Evolutionary conservation across 805 yeast genomes (phyloP).

Genomic region (Candida ortonii): DNA sequence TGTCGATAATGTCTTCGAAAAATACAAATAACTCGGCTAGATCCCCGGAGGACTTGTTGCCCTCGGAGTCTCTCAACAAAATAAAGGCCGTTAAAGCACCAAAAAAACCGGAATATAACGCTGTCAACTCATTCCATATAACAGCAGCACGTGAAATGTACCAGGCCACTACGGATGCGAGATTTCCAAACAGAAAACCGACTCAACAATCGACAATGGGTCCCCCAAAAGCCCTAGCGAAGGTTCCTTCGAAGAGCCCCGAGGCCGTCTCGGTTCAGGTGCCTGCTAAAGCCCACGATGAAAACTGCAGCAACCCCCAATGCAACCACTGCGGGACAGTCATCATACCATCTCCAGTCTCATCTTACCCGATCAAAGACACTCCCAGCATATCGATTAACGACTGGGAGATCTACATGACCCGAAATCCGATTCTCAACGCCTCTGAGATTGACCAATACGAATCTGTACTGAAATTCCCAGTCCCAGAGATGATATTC

Average conservation of each 20-base stretch:
- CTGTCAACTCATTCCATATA: constrained; percentile 55
- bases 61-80: too few species aligned
- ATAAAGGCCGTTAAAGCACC: too few species aligned
- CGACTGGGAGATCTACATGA: constrained; percentile 74
- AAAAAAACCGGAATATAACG: too few species aligned
- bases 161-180: constrained; percentile 43
- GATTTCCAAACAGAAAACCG: constrained; percentile 25
- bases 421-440: constrained; percentile 73
- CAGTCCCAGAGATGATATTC: constrained; percentile 96
- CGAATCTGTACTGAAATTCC: constrained; percentile 63
- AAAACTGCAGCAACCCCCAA: constrained; percentile 28
- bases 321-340: constrained; percentile 69
- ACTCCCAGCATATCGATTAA: constrained; percentile 66
- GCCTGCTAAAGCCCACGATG: constrained; percentile 21
- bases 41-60: too few species aligned
- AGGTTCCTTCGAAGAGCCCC: background rate
- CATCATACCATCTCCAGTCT: constrained; percentile 73
- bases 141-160: constrained; percentile 65
- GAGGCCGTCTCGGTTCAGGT: constrained; percentile 8
- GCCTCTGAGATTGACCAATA: constrained; percentile 69
- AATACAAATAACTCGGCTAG: too few species aligned
- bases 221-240: background rate
- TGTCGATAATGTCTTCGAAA: too few species aligned
- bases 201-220: background rate
- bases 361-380: constrained; percentile 61